Conservation (phyloP, 2,329 filamentous ascomycete genomes). For the Diaporthe batatas region DNA sequence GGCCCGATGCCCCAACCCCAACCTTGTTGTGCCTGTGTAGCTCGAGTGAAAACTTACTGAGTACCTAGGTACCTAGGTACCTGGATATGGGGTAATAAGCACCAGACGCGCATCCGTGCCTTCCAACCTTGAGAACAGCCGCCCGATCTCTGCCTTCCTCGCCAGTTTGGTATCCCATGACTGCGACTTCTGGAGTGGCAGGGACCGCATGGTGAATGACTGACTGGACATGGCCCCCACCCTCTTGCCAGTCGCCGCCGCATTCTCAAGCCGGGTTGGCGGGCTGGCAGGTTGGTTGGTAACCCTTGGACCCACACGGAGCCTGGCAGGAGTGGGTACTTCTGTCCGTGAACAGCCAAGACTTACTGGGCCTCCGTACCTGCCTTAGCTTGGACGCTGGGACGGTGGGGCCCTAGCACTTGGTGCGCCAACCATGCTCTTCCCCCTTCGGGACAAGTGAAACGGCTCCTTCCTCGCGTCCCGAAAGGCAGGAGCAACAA, state of each 20-base stretch:
- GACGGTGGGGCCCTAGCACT: neutral
- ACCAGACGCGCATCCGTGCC: neutral
- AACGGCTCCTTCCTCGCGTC: conserved; percentile 31
- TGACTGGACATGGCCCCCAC: neutral
- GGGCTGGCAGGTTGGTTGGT: neutral
- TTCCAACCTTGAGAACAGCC: neutral
- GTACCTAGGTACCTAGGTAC: too few species aligned
- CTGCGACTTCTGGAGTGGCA: neutral
- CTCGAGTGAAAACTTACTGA: too few species aligned
- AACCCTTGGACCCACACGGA: neutral
- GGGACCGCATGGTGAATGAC: neutral
- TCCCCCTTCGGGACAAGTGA: conserved; percentile 28
- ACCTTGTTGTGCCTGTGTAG: conserved; percentile 17
- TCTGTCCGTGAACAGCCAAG: neutral
- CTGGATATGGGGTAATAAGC: too few species aligned
- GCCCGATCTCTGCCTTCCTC: neutral
- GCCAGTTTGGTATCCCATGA: neutral
- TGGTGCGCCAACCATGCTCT: neutral
- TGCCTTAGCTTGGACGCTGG: too few species aligned
- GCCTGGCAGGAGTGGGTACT: conserved; percentile 11
- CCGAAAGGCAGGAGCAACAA: conserved; percentile 31
- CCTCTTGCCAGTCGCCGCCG: conserved; percentile 12
- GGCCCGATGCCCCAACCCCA: conserved; percentile 19
- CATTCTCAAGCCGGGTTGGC: conserved; percentile 25
- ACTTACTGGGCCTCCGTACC: neutral